Base-by-base conservation (phyloP, 1,284 basidiomycete species). In the Cutaneotrichosporon cyanovorans region DNA sequence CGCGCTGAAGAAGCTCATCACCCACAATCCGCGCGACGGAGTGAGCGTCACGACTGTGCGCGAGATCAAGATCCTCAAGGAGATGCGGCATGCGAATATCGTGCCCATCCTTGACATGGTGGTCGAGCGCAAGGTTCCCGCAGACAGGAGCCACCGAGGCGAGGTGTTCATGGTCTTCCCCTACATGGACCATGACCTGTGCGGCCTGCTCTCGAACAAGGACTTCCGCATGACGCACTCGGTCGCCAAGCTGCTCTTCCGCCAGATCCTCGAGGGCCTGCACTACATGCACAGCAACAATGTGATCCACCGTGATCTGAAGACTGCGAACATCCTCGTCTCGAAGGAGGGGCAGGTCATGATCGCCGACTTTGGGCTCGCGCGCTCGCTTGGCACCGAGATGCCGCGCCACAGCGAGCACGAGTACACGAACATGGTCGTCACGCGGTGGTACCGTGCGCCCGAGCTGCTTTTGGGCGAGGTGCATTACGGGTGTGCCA, bases 141-240 rank as follows among this genome's bases (percentile, higher is more conserved):
- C 44, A 1, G 60, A 63, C 42, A 51, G 56, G 10, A 53, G 43
- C n/a, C 28, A 56, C 38, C 57, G 62, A 62, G 77, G 90, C 40
- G 76, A 76, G 41, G 74, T 79, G 16, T 96, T 88, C 73, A 96
- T 98, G 92, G 92, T 97, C 28, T 97, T 97, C 65, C 93, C 93
- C 0, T 98, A 95, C 73, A 96, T 97, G 91, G 93, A 97, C 62
- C 95, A 99, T 65, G 93, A 99, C 72, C 80, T 99, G 20, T 91
- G 92, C 11, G 95, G 95, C 2, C 72, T 98, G 41, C 73, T 98
- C 43, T 87, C 92, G 69, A 95, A 95, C 65, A 84, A 86, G 44
- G 79, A 85, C 33, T 88, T 90, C 52, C 83, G 84, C 59, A 75
- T 88, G 14, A 77, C 78, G 39, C 82, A 83, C 30, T 87, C 84